Percentiles rank a stretch among this genome's conserved stretches.
These are phyloP conservation scores for Erucastrum elatum DNA, from an alignment of 345 rosid species.

Conservation along the genomic window DNA sequence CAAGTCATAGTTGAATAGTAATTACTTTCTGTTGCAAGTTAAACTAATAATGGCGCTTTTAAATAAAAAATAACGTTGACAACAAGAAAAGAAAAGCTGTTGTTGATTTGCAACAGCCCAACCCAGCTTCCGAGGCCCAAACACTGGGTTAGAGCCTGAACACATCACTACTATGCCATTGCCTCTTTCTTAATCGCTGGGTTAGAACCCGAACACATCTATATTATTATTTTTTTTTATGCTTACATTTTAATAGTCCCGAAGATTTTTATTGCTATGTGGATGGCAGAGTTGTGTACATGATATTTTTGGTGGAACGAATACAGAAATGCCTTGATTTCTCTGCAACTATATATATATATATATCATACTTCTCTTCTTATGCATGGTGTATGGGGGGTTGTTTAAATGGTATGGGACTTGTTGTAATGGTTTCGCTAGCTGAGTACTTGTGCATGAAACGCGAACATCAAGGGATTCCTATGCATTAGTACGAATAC, in stretches of 20 bases:
- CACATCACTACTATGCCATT: slow-evolving; percentile 56
- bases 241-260: neutral
- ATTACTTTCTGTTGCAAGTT: neutral
- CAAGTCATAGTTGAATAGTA: slow-evolving; percentile 22
- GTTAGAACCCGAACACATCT: slow-evolving; percentile 37
- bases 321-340: slow-evolving; percentile 89
- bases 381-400: slow-evolving; percentile 91
- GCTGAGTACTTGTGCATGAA: slow-evolving; percentile 83
- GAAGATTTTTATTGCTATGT: neutral
- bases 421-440: slow-evolving; percentile 70
- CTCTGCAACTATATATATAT: slow-evolving; percentile 70
- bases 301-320: slow-evolving; percentile 88
- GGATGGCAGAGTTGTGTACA: slow-evolving; percentile 63
- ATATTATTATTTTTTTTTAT: neutral
- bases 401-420: slow-evolving; percentile 67
- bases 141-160: slow-evolving; percentile 54
- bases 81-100: neutral
- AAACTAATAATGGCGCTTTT: neutral
- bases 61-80: neutral
- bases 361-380: slow-evolving; percentile 65
- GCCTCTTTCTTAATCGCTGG: slow-evolving; percentile 68
- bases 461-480: slow-evolving; percentile 58
- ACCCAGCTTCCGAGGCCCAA: slow-evolving; percentile 21
- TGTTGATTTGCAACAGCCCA: neutral
- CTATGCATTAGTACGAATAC: no score